A percentile compares a stretch with the other conserved stretches of the same genome.
phyloP scores from a whole-genome alignment of 2,329 filamentous ascomycete species.

The Zymoseptoria brevis region DNA sequence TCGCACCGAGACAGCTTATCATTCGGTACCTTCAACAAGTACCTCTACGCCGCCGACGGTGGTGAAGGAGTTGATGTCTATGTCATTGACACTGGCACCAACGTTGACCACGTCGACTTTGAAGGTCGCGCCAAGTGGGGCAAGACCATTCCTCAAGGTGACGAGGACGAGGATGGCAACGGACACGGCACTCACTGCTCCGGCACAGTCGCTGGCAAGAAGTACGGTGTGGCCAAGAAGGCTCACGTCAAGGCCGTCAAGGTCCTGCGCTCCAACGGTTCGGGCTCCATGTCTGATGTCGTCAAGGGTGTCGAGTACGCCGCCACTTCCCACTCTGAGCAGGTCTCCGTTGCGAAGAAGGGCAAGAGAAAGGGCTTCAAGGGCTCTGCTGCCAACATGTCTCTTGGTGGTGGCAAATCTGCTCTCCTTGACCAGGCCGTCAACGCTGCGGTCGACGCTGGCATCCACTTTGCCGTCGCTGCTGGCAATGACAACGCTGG shows the following conservation, averaged over 20 bases:
- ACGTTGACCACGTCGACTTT: conserved; percentile 89
- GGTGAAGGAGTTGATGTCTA: conserved; percentile 98
- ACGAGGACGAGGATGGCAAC: conserved; percentile 88
- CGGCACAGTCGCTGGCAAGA: conserved; percentile 93
- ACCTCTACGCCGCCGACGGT: conserved; percentile 80
- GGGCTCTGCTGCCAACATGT: conserved; percentile 99
- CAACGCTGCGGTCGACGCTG: conserved; percentile 83
- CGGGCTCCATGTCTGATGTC: conserved; percentile 96
- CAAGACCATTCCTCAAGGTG: conserved; percentile 81
- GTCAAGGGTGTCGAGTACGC: conserved; percentile 98
- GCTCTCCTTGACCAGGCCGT: conserved; percentile 83
- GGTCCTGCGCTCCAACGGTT: conserved; percentile 94
- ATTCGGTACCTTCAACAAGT: conserved; percentile 97
- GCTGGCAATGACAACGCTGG: conserved; percentile 92
- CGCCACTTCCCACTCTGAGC: conserved; percentile 67
- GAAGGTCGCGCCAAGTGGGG: conserved; percentile 94
- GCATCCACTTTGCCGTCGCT: conserved; percentile 95
- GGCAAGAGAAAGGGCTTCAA: conserved; percentile 95
- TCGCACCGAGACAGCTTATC: conserved; percentile 82
- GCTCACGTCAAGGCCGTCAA: conserved; percentile 95
- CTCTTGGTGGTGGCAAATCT: conserved; percentile 95
- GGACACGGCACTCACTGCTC: conserved; percentile 99
- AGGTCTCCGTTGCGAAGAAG: conserved; percentile 69
- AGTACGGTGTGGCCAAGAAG: conserved; percentile 99
- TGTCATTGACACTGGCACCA: conserved; percentile 96